A percentile compares a stretch with the other conserved stretches of the same genome.
phyloP scores from a whole-genome alignment of 176 grass and related monocot species.

The Cymbopogon citratus region DNA sequence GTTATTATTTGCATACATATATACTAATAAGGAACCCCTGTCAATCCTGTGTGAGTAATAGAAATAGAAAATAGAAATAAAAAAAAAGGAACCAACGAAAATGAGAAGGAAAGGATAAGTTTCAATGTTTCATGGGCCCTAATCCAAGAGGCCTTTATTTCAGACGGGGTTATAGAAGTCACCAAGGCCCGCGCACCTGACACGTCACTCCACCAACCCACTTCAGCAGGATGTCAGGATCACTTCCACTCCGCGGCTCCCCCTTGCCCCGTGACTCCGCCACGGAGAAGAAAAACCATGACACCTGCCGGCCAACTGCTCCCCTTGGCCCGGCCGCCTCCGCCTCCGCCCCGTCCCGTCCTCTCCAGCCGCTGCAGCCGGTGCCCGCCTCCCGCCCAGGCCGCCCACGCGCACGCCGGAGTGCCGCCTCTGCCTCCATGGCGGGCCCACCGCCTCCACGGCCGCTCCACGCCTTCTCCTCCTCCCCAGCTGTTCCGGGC shows the following conservation, averaged over 20 bases:
- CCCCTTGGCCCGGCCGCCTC: constrained; percentile 29
- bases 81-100: not conserved
- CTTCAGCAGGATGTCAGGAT: constrained; percentile 10
- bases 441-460: not conserved
- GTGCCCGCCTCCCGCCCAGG: not conserved
- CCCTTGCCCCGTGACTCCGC: not conserved
- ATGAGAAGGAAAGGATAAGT: not conserved
- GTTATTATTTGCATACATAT: too few relatives aligned
- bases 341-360: constrained; percentile 14
- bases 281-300: constrained; percentile 36
- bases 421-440: not conserved
- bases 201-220: constrained; percentile 37
- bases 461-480: not conserved
- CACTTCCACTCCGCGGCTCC: constrained; percentile 9
- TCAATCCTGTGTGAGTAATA: too few relatives aligned
- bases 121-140: not conserved
- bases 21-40: not conserved
- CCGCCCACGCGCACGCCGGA: not conserved
- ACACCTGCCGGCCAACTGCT: constrained; percentile 34
- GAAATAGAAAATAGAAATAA: not conserved
- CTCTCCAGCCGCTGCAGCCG: constrained; percentile 9
- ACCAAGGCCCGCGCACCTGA: not conserved
- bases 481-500: not conserved
- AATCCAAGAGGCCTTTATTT: not conserved
- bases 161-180: not conserved